These are phyloP conservation scores for Clavispora santaluciae DNA, from an alignment of 805 yeast species.

Conservation along the genomic window DNA sequence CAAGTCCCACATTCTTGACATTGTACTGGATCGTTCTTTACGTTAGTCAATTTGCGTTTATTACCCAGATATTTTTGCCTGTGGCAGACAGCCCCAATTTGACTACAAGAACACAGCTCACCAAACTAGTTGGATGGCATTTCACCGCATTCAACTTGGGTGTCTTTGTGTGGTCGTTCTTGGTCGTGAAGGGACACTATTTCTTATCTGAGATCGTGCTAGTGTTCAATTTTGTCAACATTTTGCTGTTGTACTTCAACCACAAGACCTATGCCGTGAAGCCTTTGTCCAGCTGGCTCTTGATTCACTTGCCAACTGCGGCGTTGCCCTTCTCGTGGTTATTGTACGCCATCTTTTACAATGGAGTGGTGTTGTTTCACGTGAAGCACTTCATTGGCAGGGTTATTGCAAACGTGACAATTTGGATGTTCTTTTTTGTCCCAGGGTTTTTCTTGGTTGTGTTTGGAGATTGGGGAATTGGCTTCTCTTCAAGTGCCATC, in stretches of 20 bases:
- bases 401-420: conserved; percentile 62
- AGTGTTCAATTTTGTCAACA: conserved; percentile 54
- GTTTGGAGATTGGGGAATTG: conserved; percentile 69
- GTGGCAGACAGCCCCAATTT: conserved; percentile 13
- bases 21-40: conserved; percentile 57
- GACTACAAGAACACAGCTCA: conserved; percentile 20
- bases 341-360: conserved; percentile 73
- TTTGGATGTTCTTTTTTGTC: conserved; percentile 72
- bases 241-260: conserved; percentile 49
- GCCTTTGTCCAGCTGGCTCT: conserved; percentile 47
- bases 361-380: conserved; percentile 73
- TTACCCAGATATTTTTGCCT: conserved; percentile 41
- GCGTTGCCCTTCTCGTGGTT: conserved; percentile 77
- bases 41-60: conserved; percentile 48
- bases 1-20: conserved; percentile 43
- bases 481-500: conserved; percentile 53
- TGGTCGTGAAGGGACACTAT: conserved; percentile 58
- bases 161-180: conserved; percentile 58
- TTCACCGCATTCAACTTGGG: conserved; percentile 58
- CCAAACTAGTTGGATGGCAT: conserved; percentile 51
- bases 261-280: conserved; percentile 57
- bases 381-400: conserved; percentile 57
- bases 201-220: conserved; percentile 55
- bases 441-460: conserved; percentile 55
- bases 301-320: conserved; percentile 60